phyloP scores from a whole-genome alignment of 2,329 filamentous ascomycete genomes.

The Diaporthe sp. region DNA sequence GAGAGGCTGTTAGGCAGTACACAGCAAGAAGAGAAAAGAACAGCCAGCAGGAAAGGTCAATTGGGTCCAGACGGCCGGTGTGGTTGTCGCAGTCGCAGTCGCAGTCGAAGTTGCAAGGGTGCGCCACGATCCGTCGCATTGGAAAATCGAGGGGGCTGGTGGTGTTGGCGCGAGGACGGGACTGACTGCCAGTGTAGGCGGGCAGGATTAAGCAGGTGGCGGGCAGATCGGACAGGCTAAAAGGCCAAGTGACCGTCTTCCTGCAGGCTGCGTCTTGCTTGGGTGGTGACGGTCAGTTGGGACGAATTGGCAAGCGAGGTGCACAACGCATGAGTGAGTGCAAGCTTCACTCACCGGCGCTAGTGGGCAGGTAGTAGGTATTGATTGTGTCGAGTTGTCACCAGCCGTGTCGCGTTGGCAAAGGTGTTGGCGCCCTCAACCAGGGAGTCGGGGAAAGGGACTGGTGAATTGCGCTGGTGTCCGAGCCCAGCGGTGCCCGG shows the following conservation, averaged over 20 bases:
- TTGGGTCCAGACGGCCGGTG: conserved; percentile 24
- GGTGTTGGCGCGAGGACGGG: conserved; percentile 43
- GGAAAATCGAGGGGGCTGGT: conserved; percentile 41
- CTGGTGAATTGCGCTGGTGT: background rate
- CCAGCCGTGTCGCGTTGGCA: conserved; percentile 2
- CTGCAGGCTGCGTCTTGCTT: conserved; percentile 14
- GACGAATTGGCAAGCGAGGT: conserved; percentile 14
- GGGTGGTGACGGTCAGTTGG: conserved; percentile 12
- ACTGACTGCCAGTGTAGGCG: background rate
- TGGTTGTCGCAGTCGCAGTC: conserved; percentile 30
- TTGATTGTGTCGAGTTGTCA: conserved; percentile 7
- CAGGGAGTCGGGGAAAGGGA: background rate
- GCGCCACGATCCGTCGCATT: conserved; percentile 38
- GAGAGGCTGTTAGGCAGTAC: conserved; percentile 29
- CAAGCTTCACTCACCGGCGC: conserved; percentile 3
- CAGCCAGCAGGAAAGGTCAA: conserved; percentile 32
- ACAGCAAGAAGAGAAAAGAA: conserved; percentile 24
- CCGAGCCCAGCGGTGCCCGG: conserved; percentile 9
- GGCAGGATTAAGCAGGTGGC: conserved; percentile 40
- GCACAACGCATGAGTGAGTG: conserved; percentile 1
- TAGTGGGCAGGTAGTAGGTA: background rate
- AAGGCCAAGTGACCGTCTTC: conserved; percentile 19
- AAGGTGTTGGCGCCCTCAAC: conserved; percentile 8
- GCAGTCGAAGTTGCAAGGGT: conserved; percentile 37
- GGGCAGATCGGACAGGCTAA: conserved; percentile 30